A percentile compares a stretch with the other conserved stretches of the same genome.
These are phyloP conservation scores for Neopestalotiopsis sp. DNA, from an alignment of 2,329 filamentous ascomycete species.

Conservation along the genomic window DNA sequence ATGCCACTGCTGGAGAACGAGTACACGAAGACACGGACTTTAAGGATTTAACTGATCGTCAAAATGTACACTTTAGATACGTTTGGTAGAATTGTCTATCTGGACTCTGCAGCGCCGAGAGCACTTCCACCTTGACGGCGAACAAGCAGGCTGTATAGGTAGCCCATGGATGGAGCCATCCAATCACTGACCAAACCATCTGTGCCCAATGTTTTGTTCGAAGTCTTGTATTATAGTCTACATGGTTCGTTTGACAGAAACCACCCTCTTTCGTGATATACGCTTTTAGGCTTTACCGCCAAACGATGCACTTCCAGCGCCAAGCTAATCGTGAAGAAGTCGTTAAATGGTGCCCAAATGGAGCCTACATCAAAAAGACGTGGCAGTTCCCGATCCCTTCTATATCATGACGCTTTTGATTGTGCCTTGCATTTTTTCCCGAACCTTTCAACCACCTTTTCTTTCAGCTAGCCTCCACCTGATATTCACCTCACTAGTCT, in stretches of 20 bases:
- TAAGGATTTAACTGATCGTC: conserved; percentile 49
- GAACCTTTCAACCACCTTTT: conserved; percentile 4
- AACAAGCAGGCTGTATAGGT: too few relatives aligned
- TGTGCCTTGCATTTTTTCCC: neutral
- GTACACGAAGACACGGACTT: conserved; percentile 28
- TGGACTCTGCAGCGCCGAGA: neutral
- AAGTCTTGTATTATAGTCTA: conserved; percentile 17
- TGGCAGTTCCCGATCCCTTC: neutral
- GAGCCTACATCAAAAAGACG: neutral
- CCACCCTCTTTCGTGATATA: conserved; percentile 11
- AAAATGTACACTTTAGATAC: conserved; percentile 48
- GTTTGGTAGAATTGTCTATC: conserved; percentile 27
- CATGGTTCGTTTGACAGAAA: conserved; percentile 11
- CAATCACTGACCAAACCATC: too few relatives aligned
- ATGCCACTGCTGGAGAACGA: neutral
- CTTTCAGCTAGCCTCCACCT: neutral
- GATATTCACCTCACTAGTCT: neutral
- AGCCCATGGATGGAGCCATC: too few relatives aligned
- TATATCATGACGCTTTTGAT: conserved; percentile 9
- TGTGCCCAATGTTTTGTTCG: neutral
- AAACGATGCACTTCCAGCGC: conserved; percentile 13
- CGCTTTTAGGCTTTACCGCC: conserved; percentile 12
- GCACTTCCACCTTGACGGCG: neutral
- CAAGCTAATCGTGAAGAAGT: conserved; percentile 13
- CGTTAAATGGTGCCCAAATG: conserved; percentile 6